These are phyloP conservation scores for Debaryomyces nepalensis DNA, from an alignment of 1,139 yeast species.

Conservation along the genomic window DNA sequence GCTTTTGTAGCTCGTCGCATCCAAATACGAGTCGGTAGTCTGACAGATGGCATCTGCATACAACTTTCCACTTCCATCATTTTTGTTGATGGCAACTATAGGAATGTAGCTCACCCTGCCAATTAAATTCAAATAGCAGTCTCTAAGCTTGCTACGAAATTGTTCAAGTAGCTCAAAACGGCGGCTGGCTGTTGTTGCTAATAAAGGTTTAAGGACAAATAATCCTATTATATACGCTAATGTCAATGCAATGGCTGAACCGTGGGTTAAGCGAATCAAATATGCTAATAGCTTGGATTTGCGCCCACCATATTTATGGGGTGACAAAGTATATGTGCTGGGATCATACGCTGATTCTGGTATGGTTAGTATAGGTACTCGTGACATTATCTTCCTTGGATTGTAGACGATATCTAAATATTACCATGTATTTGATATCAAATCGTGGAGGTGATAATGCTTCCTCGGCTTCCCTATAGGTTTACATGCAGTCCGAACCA, in stretches of 20 bases:
- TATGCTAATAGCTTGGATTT: constrained; percentile 34
- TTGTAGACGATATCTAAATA: too few relatives aligned
- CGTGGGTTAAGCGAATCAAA: constrained; percentile 38
- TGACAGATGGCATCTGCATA: constrained; percentile 47
- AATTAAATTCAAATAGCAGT: constrained; percentile 40
- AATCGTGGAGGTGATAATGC: constrained; percentile 2
- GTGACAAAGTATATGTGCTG: constrained; percentile 24
- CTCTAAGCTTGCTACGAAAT: constrained; percentile 40
- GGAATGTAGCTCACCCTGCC: constrained; percentile 47
- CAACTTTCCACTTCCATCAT: constrained; percentile 35
- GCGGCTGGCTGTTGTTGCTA: constrained; percentile 36
- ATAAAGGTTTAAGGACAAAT: constrained; percentile 41
- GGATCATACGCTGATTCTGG: constrained; percentile 51
- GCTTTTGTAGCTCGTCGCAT: constrained; percentile 13
- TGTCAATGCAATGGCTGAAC: constrained; percentile 39
- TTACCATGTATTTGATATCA: too few relatives aligned
- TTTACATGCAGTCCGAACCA: too few relatives aligned
- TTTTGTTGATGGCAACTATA: constrained; percentile 39
- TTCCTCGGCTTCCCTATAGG: background rate
- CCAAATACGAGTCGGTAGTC: constrained; percentile 35
- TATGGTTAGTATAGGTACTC: constrained; percentile 43
- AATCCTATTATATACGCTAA: constrained; percentile 38
- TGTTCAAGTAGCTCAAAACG: constrained; percentile 42
- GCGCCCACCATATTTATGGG: constrained; percentile 18
- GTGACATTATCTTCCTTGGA: constrained; percentile 9